Base-by-base conservation (phyloP, 257 asterid genomes). In the Nicotiana tomentosiformis region DNA sequence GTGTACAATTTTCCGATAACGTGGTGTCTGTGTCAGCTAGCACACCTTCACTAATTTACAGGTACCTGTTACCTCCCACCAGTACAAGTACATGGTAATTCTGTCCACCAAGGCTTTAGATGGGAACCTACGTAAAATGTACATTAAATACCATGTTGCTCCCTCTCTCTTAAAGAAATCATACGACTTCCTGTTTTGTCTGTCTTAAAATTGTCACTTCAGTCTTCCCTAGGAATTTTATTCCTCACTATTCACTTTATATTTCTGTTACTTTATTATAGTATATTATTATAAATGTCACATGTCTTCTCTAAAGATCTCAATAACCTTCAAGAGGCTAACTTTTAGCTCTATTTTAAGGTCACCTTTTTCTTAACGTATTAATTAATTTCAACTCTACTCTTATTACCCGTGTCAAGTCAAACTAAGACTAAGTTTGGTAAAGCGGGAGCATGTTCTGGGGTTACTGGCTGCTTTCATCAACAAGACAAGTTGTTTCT, bases 391-490 rank as follows among this genome's bases (percentile, higher is more conserved):
- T 70, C 32, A 70, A 20, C 78, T 20, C 26, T 26, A 26, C 80
- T 74, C 4, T 26, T 74, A 74, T 74, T 51, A 76, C 53, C 12
- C 26, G 3, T 16, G n/a, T 49, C 60, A 76, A 14, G 62, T 51
- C 46, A 76, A 26, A 49, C 12, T 76, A 76, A 51, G 62, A 26
- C 62, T 51, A 15, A 49, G 29, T 51, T 23, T 76, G 80, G 33
- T 76, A 49, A 51, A 76, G 80, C 5, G 5, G 10, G 46, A 51
- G 20, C 29, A 29, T 76, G 26, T 51, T 76, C 29, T 51, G 61
- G 80, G 46, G 15, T 76, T 51, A 26, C 64, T 49, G 64, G 80
- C 30, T 76, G 80, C 65, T 29, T 76, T 76, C 80, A 29, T 76
- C 46, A 53, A 29, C 46, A 51, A 7, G 65, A 1, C 46, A 49